These are phyloP conservation scores for Trichosporon inkin DNA, from an alignment of 1,284 basidiomycete species.

Conservation along the genomic window DNA sequence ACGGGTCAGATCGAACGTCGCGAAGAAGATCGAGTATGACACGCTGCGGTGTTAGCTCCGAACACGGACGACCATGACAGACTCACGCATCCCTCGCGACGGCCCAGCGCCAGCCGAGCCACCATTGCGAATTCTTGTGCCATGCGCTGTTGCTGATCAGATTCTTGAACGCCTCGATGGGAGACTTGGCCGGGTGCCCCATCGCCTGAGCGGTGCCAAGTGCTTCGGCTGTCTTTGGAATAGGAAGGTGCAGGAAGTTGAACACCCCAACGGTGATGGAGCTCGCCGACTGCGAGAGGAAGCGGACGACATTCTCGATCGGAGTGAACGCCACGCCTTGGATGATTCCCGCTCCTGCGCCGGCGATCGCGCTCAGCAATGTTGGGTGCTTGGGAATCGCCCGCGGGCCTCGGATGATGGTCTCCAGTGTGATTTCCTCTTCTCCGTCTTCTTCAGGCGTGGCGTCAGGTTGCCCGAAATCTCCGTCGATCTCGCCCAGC, in stretches of 20 bases:
- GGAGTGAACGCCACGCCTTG: conserved; percentile 49
- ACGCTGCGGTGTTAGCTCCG: conserved; percentile 22
- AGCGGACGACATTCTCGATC: conserved; percentile 49
- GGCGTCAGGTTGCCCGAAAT: conserved; percentile 14
- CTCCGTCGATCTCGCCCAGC: conserved; percentile 20
- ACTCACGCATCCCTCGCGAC: conserved; percentile 41
- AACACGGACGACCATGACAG: conserved; percentile 6
- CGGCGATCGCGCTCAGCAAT: conserved; percentile 42
- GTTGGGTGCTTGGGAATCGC: conserved; percentile 46
- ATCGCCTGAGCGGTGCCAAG: conserved; percentile 18
- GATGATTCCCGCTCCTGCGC: conserved; percentile 44
- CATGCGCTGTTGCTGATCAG: conserved; percentile 39
- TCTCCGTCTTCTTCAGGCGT: conserved; percentile 23
- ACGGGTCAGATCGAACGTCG: conserved; percentile 47
- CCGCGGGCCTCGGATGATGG: conserved; percentile 38
- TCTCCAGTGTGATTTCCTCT: conserved; percentile 42
- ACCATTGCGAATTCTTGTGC: conserved; percentile 40
- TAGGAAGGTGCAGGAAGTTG: conserved; percentile 28
- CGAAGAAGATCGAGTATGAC: conserved; percentile 49
- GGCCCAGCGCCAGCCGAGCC: conserved; percentile 47
- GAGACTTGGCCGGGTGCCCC: conserved; percentile 26
- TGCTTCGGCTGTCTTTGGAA: conserved; percentile 16
- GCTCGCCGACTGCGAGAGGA: conserved; percentile 34
- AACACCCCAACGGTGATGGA: conserved; percentile 26
- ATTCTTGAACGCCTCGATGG: conserved; percentile 34